Conservation (phyloP, 495 filamentous ascomycete genomes). For the Bombardia bombarda region DNA sequence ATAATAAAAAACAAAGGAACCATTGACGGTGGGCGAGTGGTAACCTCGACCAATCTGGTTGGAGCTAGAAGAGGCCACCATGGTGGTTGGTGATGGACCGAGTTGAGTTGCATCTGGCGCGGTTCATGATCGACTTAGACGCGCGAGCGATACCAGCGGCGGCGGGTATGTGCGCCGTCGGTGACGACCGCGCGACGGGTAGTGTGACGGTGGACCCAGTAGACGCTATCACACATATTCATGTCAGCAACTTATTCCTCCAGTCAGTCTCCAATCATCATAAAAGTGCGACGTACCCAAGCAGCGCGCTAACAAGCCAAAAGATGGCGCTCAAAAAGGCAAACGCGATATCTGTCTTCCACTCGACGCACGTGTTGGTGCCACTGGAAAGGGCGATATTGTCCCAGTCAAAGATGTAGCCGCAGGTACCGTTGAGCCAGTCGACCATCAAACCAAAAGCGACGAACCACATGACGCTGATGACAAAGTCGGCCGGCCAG, state of each 20-base stretch:
- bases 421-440: constrained; percentile 42
- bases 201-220: constrained; percentile 34
- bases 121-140: constrained; percentile 25
- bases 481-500: constrained; percentile 47
- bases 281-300: constrained; percentile 24
- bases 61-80: too few relatives aligned
- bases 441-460: constrained; percentile 56
- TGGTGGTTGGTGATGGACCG: too few relatives aligned
- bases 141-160: constrained; percentile 34
- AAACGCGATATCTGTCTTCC: constrained; percentile 62
- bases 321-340: constrained; percentile 57
- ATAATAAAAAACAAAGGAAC: too few relatives aligned
- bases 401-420: constrained; percentile 81
- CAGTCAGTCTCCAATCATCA: background rate
- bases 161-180: constrained; percentile 19
- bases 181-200: constrained; percentile 3
- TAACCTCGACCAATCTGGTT: too few relatives aligned
- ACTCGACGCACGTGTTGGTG: constrained; percentile 51
- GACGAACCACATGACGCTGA: constrained; percentile 56
- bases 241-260: constrained; percentile 4
- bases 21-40: too few relatives aligned
- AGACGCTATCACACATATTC: constrained; percentile 17
- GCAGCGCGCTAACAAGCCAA: constrained; percentile 54
- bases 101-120: too few relatives aligned
- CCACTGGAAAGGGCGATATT: constrained; percentile 77